Evolutionary conservation across 768 basidiomycete species (phyloP), one percentile per base, ranked within the genome.

Genomic region (Panaeolus cyanescens): DNA sequence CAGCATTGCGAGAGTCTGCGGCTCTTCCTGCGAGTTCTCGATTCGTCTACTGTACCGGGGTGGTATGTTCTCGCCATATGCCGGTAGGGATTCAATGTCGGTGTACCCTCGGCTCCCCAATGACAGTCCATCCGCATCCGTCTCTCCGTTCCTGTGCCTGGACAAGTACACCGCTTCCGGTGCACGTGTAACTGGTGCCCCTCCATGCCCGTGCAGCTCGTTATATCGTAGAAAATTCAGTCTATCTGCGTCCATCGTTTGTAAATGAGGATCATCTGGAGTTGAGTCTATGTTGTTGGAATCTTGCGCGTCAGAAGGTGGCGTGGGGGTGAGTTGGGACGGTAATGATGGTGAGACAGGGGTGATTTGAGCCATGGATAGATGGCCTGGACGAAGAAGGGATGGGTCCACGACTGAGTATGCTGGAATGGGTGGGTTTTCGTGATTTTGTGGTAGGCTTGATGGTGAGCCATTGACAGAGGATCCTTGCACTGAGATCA

Each of bases 31-130:
- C 13, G 54, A 32, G 30, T 40, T 59, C 4, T 53, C 59, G 6
- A 64, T 32, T 32, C 56, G 25, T 20, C 61, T 54, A 13, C 33
- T 59, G 42, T 68, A 68, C n/a, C 36, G 54, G 30, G 67, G 67
- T 8, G 67, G 67, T 8, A 53, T 50, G 34, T 68, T 66, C 25
- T 58, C 58, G 15, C 63, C 63, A 22, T 68, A 68, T 13, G 67
- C 37, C 1, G 67, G 67, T 0, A 68, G 59, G 1, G 65, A 17
- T 54, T 68, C 65, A 15, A 50, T 12, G 25, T 31, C 59, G 59
- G 3, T 20, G 54, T n/a, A n/a, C n/a, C n/a, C n/a, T n/a, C n/a
- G n/a, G n/a, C n/a, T n/a, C n/a, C 1, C 57, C 59, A 64, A 40
- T 13, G 63, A 64, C 4, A 31, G n/a, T 17, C 58, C 42, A 19